phyloP scores from a whole-genome alignment of 352 stramenopile genomes.

The Phytopythium sindhum region DNA sequence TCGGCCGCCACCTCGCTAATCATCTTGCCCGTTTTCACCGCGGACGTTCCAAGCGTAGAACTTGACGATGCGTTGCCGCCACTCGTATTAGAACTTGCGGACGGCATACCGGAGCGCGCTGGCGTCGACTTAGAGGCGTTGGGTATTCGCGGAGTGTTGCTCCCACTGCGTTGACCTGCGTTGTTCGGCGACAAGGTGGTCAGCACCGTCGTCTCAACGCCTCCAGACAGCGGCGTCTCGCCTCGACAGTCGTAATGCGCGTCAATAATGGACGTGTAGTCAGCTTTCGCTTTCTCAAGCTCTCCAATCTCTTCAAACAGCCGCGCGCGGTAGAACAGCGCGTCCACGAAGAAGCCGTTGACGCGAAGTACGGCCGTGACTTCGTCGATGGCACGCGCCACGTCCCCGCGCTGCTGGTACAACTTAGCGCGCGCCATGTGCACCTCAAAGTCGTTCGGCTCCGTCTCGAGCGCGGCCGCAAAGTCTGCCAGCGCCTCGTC shows the following conservation, averaged over 20 bases:
- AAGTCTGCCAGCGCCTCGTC: conserved; percentile 62
- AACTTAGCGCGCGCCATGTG: conserved; percentile 55
- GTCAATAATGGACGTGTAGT: conserved; percentile 74
- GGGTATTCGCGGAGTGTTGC: conserved; percentile 1
- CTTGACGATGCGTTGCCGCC: background rate
- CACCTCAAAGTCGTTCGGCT: conserved; percentile 58
- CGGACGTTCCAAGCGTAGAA: background rate
- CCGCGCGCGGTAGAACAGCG: conserved; percentile 53
- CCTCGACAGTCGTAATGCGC: conserved; percentile 46
- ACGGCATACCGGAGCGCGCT: background rate
- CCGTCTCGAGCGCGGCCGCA: conserved; percentile 31
- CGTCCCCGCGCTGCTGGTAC: conserved; percentile 38
- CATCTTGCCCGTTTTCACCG: conserved; percentile 28
- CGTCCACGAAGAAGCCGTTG: conserved; percentile 76
- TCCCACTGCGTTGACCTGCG: background rate
- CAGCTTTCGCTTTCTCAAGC: conserved; percentile 33
- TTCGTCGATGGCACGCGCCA: conserved; percentile 41
- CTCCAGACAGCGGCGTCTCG: conserved; percentile 5
- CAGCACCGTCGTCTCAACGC: conserved; percentile 4
- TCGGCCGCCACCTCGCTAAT: conserved; percentile 52
- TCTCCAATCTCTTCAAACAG: conserved; percentile 45
- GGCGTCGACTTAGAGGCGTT: conserved; percentile 1
- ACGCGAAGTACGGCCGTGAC: conserved; percentile 48
- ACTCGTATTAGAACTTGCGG: background rate
- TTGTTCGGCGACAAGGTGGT: conserved; percentile 3